These are phyloP conservation scores for Mortierella sp. DNA, from an alignment of 371 early-diverging fungal species.

Conservation along the genomic window DNA sequence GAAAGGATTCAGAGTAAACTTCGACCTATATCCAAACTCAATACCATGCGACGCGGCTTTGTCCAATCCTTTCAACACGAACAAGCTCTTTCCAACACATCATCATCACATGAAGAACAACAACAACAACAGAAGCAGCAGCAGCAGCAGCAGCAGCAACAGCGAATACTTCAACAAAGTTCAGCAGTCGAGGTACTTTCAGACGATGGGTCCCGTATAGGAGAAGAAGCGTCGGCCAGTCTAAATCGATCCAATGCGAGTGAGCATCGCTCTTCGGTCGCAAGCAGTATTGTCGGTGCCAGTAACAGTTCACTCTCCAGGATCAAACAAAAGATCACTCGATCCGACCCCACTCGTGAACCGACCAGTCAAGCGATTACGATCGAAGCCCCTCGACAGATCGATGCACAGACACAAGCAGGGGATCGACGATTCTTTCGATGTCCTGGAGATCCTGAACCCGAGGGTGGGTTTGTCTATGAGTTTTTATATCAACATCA, in stretches of 20 bases:
- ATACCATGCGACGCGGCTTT: slow-evolving; percentile 9
- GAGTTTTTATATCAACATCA: slow-evolving; percentile 50
- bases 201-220: neutral
- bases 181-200: neutral
- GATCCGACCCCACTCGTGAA: neutral
- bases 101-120: neutral
- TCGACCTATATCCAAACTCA: slow-evolving; percentile 22
- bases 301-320: neutral
- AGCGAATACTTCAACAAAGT: neutral
- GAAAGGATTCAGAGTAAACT: slow-evolving; percentile 35
- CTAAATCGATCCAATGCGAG: neutral
- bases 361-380: slow-evolving; percentile 8
- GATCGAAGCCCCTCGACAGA: slow-evolving; percentile 19
- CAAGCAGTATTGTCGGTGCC: neutral
- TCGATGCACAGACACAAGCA: slow-evolving; percentile 22
- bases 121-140: no score
- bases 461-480: slow-evolving; percentile 44
- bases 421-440: slow-evolving; percentile 39
- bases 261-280: neutral
- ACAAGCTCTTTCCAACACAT: neutral
- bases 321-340: neutral
- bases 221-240: neutral
- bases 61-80: slow-evolving; percentile 5
- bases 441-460: slow-evolving; percentile 20
- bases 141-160: no score